Base-by-base conservation (phyloP, 441 rosid genomes). In the Daphne laureola region DNA sequence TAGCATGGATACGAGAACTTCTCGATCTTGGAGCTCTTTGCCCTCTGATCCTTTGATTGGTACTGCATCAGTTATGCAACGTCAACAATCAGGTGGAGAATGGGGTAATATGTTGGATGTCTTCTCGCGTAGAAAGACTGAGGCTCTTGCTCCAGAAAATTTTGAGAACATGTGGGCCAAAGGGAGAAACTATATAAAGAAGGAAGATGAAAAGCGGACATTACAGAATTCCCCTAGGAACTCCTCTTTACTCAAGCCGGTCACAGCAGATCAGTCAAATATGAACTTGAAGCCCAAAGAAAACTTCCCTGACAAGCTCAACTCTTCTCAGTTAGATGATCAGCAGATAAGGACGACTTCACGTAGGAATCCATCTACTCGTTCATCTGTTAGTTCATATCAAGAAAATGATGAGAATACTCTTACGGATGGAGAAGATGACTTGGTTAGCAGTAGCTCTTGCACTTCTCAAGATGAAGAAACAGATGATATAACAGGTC, bases 131-230 rank as follows among this genome's bases (percentile, higher is more conserved):
- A 90, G 90, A 77, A 94, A 86, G 78, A 81, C 86, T 54, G 89
- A 80, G 62, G 82, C 80, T 42, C 98, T 94, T 73, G 90, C 99
- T 47, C 97, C 98, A 7, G 99, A 90, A 74, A 78, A 94, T 75
- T 82, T 94, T 66, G 99, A 94, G 51, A 90, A 88, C 67, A 73
- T 94, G 84, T 94, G 99, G 99, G 73, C 98, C 15, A 94, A 90
- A 76, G 99, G 99, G 72, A 88, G 87, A 79, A 80, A 88, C 52
- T 90, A 90, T 69, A 74, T 49, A 68, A 81, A 66, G 69, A 87
- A 80, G 70, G 85, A 79, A 57, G 75, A 70, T 45, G 81, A 72
- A 59, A 75, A 74, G 64, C 51, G 55, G 59, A 17, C 65, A 48
- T 64, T 44, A 55, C 80, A 84, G 67, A 84, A 71, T 57, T 75